A percentile compares a stretch with the other conserved stretches of the same genome.
Evolutionary conservation across 1,284 basidiomycete species (phyloP).

Genomic region (Moesziomyces aphidis): DNA sequence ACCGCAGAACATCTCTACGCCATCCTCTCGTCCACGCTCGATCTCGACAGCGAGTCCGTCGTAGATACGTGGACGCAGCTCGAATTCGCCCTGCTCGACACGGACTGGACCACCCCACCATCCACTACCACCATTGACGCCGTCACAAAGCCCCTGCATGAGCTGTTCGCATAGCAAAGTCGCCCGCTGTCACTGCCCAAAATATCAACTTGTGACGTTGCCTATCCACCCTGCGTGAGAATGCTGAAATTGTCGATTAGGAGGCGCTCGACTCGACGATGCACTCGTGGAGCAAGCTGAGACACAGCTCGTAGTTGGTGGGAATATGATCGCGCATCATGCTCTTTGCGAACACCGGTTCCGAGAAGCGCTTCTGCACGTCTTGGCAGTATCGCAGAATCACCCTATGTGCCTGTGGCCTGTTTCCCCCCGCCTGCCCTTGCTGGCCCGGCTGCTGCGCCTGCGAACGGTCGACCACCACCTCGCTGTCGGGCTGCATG

Average conservation of each 20-base stretch:
- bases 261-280: slow-evolving; percentile 18
- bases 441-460: neutral
- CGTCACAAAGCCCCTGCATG: slow-evolving; percentile 4
- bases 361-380: slow-evolving; percentile 70
- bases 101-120: slow-evolving; percentile 18
- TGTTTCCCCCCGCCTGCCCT: slow-evolving; percentile 8
- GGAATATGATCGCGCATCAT: slow-evolving; percentile 62
- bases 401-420: slow-evolving; percentile 69
- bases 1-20: slow-evolving; percentile 46
- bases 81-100: slow-evolving; percentile 29
- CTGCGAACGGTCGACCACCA: slow-evolving; percentile 12
- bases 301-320: slow-evolving; percentile 60
- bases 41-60: slow-evolving; percentile 8
- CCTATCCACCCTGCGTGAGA: neutral
- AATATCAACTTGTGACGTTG: neutral
- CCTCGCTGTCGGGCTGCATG: slow-evolving; percentile 37
- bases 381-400: slow-evolving; percentile 70
- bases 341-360: slow-evolving; percentile 68
- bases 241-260: neutral
- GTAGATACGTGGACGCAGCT: slow-evolving; percentile 16
- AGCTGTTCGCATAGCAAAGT: slow-evolving; percentile 2
- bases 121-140: neutral
- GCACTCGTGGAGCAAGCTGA: slow-evolving; percentile 52
- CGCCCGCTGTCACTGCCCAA: neutral
- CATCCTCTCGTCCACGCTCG: slow-evolving; percentile 16